Evolutionary conservation across 768 basidiomycete genomes (phyloP).

Genomic region (Xerocomus potaroensis): DNA sequence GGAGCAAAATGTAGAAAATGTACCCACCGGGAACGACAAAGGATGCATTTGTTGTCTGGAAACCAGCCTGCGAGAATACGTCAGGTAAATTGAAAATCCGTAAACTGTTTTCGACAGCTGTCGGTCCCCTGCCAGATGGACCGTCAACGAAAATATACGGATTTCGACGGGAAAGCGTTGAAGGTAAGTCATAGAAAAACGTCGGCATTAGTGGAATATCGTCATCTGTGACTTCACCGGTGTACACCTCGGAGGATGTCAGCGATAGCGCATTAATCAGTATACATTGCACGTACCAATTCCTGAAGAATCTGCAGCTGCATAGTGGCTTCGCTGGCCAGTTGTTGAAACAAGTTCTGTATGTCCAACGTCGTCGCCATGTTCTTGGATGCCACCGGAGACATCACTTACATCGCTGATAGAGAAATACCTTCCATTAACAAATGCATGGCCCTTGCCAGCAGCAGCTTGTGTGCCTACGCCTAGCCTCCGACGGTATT

Average conservation of each 20-base stretch:
- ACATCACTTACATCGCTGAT: constrained; percentile 57
- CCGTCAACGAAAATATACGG: constrained; percentile 60
- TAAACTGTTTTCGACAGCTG: constrained; percentile 5
- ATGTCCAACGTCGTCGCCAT: not conserved
- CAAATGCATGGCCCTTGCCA: constrained; percentile 65
- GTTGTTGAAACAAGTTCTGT: constrained; percentile 25
- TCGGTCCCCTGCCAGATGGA: constrained; percentile 26
- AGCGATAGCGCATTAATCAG: not conserved
- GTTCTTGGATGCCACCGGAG: too few relatives aligned
- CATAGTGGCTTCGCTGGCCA: constrained; percentile 41
- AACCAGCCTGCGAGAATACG: constrained; percentile 32
- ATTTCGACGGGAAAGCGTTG: constrained; percentile 68
- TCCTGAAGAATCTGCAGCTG: constrained; percentile 73
- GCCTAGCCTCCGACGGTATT: constrained; percentile 58
- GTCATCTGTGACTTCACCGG: constrained; percentile 51
- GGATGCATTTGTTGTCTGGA: constrained; percentile 37
- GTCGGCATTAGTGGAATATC: constrained; percentile 49
- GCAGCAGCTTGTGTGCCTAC: constrained; percentile 34
- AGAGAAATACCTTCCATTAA: constrained; percentile 81
- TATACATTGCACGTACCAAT: constrained; percentile 41
- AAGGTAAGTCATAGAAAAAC: constrained; percentile 90
- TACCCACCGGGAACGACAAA: constrained; percentile 66
- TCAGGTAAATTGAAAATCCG: constrained; percentile 30
- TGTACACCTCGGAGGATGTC: constrained; percentile 45
- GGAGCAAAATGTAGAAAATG: not conserved